Conservation (phyloP, 805 yeast species). For the Zygoascus bituminiphila region DNA sequence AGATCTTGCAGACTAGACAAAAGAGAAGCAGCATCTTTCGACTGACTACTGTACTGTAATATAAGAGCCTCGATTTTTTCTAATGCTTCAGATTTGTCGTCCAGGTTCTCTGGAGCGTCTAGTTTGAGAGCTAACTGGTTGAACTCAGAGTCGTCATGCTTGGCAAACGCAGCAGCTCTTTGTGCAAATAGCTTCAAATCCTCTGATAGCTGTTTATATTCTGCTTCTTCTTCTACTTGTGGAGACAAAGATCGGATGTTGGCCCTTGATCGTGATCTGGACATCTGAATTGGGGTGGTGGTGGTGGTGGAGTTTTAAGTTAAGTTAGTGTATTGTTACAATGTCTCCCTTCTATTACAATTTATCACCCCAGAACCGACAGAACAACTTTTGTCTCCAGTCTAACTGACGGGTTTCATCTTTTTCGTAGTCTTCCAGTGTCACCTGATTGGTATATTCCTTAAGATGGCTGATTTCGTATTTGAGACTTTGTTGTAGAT, state of each 20-base stretch:
- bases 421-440: constrained; percentile 48
- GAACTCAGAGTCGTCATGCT: neutral
- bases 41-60: neutral
- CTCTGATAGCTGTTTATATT: neutral
- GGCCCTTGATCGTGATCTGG: neutral
- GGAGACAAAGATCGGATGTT: neutral
- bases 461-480: constrained; percentile 56
- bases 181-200: neutral
- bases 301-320: neutral
- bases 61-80: neutral
- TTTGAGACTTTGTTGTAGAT: constrained; percentile 48
- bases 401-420: constrained; percentile 54
- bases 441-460: constrained; percentile 43
- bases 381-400: constrained; percentile 24
- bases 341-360: constrained; percentile 12
- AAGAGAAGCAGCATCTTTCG: neutral
- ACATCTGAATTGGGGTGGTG: neutral
- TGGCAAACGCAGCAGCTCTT: neutral
- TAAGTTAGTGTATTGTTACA: neutral
- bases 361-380: constrained; percentile 24
- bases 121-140: neutral
- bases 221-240: neutral
- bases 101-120: neutral
- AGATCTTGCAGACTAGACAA: neutral
- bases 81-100: neutral